phyloP scores from a whole-genome alignment of 768 basidiomycete genomes.

The Punctularia strigosozonata region DNA sequence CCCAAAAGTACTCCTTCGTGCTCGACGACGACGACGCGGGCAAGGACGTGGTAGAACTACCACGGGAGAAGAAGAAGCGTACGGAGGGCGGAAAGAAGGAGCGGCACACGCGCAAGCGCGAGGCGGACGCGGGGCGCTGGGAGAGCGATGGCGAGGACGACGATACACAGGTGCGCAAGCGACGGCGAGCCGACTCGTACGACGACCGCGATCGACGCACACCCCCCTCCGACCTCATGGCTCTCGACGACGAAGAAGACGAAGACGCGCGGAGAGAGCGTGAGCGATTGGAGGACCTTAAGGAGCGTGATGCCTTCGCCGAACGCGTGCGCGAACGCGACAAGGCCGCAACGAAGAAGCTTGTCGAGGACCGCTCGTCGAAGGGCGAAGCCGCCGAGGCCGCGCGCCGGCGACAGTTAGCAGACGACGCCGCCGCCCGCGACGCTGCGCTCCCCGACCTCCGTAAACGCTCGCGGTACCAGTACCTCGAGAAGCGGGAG shows the following conservation, averaged over 20 bases:
- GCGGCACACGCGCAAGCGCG: conserved; percentile 65
- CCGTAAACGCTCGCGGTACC: conserved; percentile 82
- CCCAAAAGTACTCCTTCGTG: conserved; percentile 70
- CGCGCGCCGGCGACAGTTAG: conserved; percentile 65
- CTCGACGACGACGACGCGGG: conserved; percentile 62
- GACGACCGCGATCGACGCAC: too few species aligned
- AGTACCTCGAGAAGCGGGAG: conserved; percentile 95
- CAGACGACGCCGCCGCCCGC: conserved; percentile 42
- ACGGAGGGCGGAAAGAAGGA: conserved; percentile 46
- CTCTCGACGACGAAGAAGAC: conserved; percentile 49
- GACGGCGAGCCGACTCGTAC: conserved; percentile 36
- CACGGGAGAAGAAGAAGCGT: conserved; percentile 23
- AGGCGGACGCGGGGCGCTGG: conserved; percentile 76
- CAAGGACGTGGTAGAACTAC: conserved; percentile 25
- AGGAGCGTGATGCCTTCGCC: conserved; percentile 89
- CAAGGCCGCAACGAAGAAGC: conserved; percentile 73
- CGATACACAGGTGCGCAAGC: conserved; percentile 56
- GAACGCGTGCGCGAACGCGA: conserved; percentile 79
- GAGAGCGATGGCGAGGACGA: conserved; percentile 87
- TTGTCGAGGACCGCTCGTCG: conserved; percentile 88
- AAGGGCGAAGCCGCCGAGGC: conserved; percentile 71
- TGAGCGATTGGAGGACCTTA: conserved; percentile 66
- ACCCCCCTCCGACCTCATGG: too few species aligned
- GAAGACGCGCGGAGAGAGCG: conserved; percentile 58
- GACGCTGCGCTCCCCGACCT: conserved; percentile 54